These are phyloP conservation scores for Larix sibirica DNA, from an alignment of 83 land plant species.

Conservation along the genomic window DNA sequence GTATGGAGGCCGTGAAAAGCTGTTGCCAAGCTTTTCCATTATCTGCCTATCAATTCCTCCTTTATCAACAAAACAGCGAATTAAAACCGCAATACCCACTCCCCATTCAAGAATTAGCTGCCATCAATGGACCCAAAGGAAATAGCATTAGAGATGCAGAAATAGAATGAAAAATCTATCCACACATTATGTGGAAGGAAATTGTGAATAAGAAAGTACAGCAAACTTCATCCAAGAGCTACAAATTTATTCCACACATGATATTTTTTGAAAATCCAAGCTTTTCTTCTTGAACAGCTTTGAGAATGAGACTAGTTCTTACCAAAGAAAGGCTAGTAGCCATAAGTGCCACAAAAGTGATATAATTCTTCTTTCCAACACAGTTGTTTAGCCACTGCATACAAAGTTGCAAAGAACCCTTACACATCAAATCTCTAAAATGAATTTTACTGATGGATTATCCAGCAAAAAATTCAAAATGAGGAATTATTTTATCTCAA, in stretches of 20 bases:
- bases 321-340: constrained; percentile 88
- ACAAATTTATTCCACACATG: neutral
- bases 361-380: constrained; percentile 89
- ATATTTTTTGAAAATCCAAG: neutral
- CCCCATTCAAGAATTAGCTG: constrained; percentile 92
- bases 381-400: constrained; percentile 98
- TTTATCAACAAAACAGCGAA: constrained; percentile 81
- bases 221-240: neutral
- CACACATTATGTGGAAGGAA: neutral
- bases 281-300: neutral
- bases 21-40: constrained; percentile 84
- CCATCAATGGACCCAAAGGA: neutral
- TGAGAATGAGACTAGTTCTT: constrained; percentile 15
- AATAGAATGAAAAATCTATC: neutral
- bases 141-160: neutral
- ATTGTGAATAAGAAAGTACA: neutral
- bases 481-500: neutral
- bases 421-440: neutral
- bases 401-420: constrained; percentile 10
- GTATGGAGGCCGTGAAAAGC: constrained; percentile 89
- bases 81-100: constrained; percentile 81
- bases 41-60: constrained; percentile 65
- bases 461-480: neutral
- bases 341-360: constrained; percentile 87
- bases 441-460: neutral